Conservation (phyloP, 139 green algal genomes). For the Diplosphaera chodatii region DNA sequence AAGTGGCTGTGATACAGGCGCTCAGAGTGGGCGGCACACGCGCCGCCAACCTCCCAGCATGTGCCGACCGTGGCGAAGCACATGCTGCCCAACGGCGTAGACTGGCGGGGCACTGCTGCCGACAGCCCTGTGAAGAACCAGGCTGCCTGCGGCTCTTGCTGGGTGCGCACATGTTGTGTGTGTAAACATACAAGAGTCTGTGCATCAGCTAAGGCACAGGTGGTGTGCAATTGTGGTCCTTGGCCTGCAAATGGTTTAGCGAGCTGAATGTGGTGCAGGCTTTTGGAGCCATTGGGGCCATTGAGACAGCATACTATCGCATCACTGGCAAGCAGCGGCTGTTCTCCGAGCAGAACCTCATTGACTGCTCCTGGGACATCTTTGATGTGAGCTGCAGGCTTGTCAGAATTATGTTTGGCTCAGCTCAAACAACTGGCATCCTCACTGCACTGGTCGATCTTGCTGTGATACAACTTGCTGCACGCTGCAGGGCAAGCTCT, state of each 20-base stretch:
- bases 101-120: slow-evolving; percentile 34
- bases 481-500: neutral
- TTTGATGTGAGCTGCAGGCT: neutral
- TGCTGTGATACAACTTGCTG: no score
- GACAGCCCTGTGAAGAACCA: slow-evolving; percentile 61
- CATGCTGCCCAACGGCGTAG: slow-evolving; percentile 29
- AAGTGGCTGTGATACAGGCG: no score
- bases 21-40: neutral
- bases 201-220: no score
- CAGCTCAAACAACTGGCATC: no score
- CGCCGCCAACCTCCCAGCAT: neutral
- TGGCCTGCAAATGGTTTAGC: no score
- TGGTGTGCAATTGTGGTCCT: no score
- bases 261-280: slow-evolving; percentile 25
- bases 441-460: no score
- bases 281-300: slow-evolving; percentile 33
- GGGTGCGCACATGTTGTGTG: no score
- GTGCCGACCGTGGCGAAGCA: slow-evolving; percentile 16
- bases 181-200: no score
- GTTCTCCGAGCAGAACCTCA: slow-evolving; percentile 47
- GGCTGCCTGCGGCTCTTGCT: slow-evolving; percentile 47
- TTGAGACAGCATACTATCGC: slow-evolving; percentile 40
- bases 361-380: slow-evolving; percentile 52
- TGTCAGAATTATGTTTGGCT: no score
- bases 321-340: slow-evolving; percentile 34